Evolutionary conservation across 306 rosid species (phyloP).

Genomic region (Vicia faba): DNA sequence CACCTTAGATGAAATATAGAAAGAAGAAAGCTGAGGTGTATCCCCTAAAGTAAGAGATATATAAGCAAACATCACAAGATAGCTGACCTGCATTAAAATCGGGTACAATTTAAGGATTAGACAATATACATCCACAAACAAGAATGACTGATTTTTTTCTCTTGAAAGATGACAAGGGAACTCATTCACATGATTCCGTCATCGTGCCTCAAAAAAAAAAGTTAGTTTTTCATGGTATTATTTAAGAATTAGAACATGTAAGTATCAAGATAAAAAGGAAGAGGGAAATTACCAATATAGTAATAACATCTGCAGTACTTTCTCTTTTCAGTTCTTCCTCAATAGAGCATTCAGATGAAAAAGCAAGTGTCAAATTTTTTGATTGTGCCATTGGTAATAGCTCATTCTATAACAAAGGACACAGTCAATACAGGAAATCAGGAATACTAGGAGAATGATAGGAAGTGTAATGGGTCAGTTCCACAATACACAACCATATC

Average conservation of each 20-base stretch:
- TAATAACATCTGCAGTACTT: constrained; percentile 92
- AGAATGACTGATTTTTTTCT: background rate
- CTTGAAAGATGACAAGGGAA: constrained; percentile 26
- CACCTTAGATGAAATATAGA: constrained; percentile 95
- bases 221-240: background rate
- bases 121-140: constrained; percentile 16
- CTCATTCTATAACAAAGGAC: constrained; percentile 64
- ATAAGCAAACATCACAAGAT: constrained; percentile 96
- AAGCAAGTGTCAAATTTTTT: constrained; percentile 81
- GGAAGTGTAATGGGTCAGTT: constrained; percentile 22
- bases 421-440: constrained; percentile 30
- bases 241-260: constrained; percentile 15
- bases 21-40: constrained; percentile 63
- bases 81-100: constrained; percentile 81
- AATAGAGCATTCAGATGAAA: constrained; percentile 96
- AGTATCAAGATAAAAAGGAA: constrained; percentile 18
- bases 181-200: constrained; percentile 29
- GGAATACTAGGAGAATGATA: constrained; percentile 28
- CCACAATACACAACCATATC: constrained; percentile 27
- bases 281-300: constrained; percentile 70
- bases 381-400: constrained; percentile 76
- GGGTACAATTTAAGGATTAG: constrained; percentile 31
- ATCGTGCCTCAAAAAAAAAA: constrained; percentile 23
- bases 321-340: constrained; percentile 97
- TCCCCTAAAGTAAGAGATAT: constrained; percentile 97